Base-by-base conservation (phyloP, 805 yeast genomes). In the Candida jianshihensis region DNA sequence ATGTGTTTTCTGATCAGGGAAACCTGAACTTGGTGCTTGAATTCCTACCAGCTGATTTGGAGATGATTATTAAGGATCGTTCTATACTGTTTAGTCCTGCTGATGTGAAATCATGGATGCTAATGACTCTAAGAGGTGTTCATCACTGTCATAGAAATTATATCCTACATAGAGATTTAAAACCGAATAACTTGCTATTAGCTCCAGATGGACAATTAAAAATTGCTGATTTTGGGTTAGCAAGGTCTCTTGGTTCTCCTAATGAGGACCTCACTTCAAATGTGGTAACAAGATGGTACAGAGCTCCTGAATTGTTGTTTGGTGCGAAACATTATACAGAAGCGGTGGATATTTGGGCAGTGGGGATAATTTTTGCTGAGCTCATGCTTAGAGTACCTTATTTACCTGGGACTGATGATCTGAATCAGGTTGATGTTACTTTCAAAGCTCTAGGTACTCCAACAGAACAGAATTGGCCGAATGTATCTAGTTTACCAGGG, bases 401-500 rank as follows among this genome's bases (percentile, higher is more conserved):
- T 58, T 61, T 94, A 31, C 96, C 99, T 0, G 98, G 97, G 1
- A 78, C 76, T 48, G 87, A 84, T 46, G 98, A 92, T 56, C 58
- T 76, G 2, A 96, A 89, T 53, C 99, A 92, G 56, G 60, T 89
- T 27, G 94, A 83, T 33, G 83, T 88, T n/a, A 92, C 97, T 0
- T 90, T 92, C 57, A 77, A 85, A 52, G 98, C 97, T 0, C 62
- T 90, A 40, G 99, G 99, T 0, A 89, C 98, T 0, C 98, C 99
- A 5, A 84, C 95, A 0, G 96, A 89, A 46, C 77, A 71, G 22
- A 77, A 68, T 3, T 92, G 98, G 98, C 95, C 95, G 0, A 84
- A 87, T 33, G 94, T 90, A 3, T 73, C 89, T 1, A 67, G 73
- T 40, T 68, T 92, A 34, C 92, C 96, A 0, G 67, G 75, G 19